Base-by-base conservation (phyloP, 2,329 filamentous ascomycete genomes). In the Trichoderma arundinaceum region DNA sequence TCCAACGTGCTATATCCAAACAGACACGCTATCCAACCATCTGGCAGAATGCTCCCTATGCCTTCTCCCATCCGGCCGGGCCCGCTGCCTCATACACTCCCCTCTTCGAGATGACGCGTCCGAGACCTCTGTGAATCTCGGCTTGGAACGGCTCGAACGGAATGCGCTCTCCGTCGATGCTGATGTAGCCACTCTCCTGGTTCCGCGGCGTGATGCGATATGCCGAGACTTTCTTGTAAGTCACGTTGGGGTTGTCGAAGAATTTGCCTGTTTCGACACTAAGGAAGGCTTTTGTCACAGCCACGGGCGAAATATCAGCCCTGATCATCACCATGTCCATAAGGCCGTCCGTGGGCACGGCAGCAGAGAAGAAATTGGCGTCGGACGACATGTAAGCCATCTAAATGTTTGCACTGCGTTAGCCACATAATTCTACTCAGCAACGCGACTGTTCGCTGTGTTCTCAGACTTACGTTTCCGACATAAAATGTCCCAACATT, bases 371-470 rank as follows among this genome's bases (percentile, higher is more conserved):
- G 81, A 98, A 96, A 73, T 93, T 92, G 66, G 89, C 85, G 69
- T 94, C 90, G 12, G 92, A 85, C 0, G 94, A 89, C 92, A 99
- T 94, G 77, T 90, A 96, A 28, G 91, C 88, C 90, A 98, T 96
- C 88, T 90, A 61, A 8, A 51, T 5, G 19, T 49, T 60, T 15
- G 1, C 32, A 35, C 13, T 17, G 13, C 15, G 59, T 63, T 54
- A 63, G 59, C 13, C 28, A 54, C 22, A 12, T 15, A 32, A 32
- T 3, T 15, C n/a, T 15, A 22, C 4, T 8, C 4, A 15, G 6
- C 5, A 13, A 8, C 10, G 38, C 0, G 32, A 13, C 12, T 52
- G 17, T 17, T 19, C 41, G 5, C 17, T 33, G 1, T n/a, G 4
- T 8, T 43, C n/a, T n/a, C 19, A 32, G 19, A 80, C 86, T 80